Base-by-base conservation (phyloP, 495 filamentous ascomycete species). In the Pyrenopolyporus hunteri region DNA sequence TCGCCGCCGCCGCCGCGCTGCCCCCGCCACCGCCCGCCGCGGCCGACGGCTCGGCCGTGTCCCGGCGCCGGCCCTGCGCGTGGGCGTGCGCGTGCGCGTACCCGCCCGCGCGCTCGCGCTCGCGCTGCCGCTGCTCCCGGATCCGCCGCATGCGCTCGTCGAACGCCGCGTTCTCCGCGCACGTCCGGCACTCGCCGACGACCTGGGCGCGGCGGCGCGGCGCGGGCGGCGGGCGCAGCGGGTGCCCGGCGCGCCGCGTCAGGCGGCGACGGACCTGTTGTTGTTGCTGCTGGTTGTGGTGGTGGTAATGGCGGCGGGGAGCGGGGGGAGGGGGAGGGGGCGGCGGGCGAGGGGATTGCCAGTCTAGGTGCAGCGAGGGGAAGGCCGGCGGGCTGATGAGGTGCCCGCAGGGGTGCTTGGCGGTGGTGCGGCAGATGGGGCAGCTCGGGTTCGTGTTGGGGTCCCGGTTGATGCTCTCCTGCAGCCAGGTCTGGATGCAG, bases 401-500 rank as follows among this genome's bases (percentile, higher is more conserved):
- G 26, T 78, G 76, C 4, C 76, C 74, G 62, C 78, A 79, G 0
- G 45, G 37, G 53, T 79, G 74, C 39, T 75, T 70, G 14, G 73
- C 68, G 2, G 57, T 51, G 11, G 68, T 62, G 22, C 78, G 74
- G 62, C 75, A 79, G 45, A 78, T 67, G 40, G 75, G 78, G 29
- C 77, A 78, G 28, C 57, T 51, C 4, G 77, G 72, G 10, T 59
- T 59, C 2, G 68, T 51, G 37, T 69, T 61, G 29, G 66, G 72
- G n/a, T 75, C 71, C 53, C 76, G 65, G 40, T 66, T 63, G 39
- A 63, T 56, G 28, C 52, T 59, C 25, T 71, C 69, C 25, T 66
- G 55, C 4, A 80, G 67, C 64, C 78, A 79, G 29, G 67, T 70
- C 39, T 78, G 78, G 62, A 80, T 78, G 73, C 78, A 80, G 35